Evolutionary conservation across 495 filamentous ascomycete genomes (phyloP).

Genomic region (Bathelium albidoporum): DNA sequence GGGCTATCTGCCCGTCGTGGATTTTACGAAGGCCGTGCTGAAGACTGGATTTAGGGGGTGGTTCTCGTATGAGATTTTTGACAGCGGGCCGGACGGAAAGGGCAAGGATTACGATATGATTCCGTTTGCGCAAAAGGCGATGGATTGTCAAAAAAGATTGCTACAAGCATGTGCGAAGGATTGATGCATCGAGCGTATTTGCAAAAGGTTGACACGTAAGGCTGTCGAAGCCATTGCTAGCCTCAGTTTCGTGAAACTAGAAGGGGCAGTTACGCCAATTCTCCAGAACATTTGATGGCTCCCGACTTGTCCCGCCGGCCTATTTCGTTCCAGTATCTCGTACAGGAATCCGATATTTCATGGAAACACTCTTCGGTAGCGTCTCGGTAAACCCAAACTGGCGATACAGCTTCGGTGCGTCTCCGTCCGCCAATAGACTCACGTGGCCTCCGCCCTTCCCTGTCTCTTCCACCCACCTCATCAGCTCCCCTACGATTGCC

Average conservation of each 20-base stretch:
- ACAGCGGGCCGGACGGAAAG: constrained; percentile 49
- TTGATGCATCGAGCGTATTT: not conserved
- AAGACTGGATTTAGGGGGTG: constrained; percentile 61
- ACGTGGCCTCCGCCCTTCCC: constrained; percentile 37
- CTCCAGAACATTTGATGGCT: too few relatives aligned
- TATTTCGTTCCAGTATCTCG: not conserved
- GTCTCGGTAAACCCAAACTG: constrained; percentile 40
- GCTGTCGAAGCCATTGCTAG: too few relatives aligned
- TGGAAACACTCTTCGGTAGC: not conserved
- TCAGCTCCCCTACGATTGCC: constrained; percentile 35
- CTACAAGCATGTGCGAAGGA: constrained; percentile 36
- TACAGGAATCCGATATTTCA: not conserved
- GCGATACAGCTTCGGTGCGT: constrained; percentile 37
- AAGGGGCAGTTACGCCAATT: too few relatives aligned
- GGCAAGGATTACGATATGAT: constrained; percentile 50
- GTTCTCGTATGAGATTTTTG: constrained; percentile 71
- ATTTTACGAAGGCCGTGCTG: constrained; percentile 56
- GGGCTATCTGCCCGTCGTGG: constrained; percentile 60
- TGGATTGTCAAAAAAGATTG: constrained; percentile 45
- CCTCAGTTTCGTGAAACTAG: too few relatives aligned
- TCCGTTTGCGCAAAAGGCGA: constrained; percentile 49
- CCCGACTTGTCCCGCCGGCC: not conserved
- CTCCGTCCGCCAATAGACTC: constrained; percentile 37
- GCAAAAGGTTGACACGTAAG: too few relatives aligned
- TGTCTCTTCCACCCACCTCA: constrained; percentile 31